These are phyloP conservation scores for Sparassis latifolia DNA, from an alignment of 1,284 basidiomycete genomes.

Conservation along the genomic window DNA sequence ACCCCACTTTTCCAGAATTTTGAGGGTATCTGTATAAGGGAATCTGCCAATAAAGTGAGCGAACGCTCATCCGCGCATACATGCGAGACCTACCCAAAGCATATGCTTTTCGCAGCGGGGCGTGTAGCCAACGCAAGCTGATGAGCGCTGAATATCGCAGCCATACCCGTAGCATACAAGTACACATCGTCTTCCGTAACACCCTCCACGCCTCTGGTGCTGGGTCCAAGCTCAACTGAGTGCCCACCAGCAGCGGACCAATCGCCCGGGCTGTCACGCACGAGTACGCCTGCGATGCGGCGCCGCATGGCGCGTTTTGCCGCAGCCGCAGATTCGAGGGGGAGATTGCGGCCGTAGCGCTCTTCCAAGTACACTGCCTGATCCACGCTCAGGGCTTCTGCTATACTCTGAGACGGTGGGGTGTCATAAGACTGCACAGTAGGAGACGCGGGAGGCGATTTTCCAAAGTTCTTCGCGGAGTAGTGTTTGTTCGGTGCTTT, in stretches of 20 bases:
- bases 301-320: constrained; percentile 86
- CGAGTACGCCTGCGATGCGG: constrained; percentile 84
- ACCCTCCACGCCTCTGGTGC: constrained; percentile 51
- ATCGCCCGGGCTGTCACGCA: constrained; percentile 46
- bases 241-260: constrained; percentile 40
- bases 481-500: constrained; percentile 61
- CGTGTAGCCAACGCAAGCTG: constrained; percentile 53
- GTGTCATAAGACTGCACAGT: constrained; percentile 1
- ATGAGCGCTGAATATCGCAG: constrained; percentile 90
- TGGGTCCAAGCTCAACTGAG: constrained; percentile 45
- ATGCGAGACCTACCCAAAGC: constrained; percentile 71
- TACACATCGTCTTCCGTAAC: constrained; percentile 85
- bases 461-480: constrained; percentile 36
- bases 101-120: constrained; percentile 76
- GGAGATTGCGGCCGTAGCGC: constrained; percentile 91
- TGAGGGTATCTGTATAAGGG: constrained; percentile 96
- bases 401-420: constrained; percentile 7
- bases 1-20: constrained; percentile 96
- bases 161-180: constrained; percentile 86
- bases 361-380: constrained; percentile 78
- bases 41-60: constrained; percentile 50
- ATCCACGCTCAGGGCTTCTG: constrained; percentile 40
- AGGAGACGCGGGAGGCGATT: constrained; percentile 15
- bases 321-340: constrained; percentile 62
- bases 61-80: neutral